These are phyloP conservation scores for Fagopyrum homotropicum DNA, from an alignment of 148 eudicot species.

Conservation along the genomic window DNA sequence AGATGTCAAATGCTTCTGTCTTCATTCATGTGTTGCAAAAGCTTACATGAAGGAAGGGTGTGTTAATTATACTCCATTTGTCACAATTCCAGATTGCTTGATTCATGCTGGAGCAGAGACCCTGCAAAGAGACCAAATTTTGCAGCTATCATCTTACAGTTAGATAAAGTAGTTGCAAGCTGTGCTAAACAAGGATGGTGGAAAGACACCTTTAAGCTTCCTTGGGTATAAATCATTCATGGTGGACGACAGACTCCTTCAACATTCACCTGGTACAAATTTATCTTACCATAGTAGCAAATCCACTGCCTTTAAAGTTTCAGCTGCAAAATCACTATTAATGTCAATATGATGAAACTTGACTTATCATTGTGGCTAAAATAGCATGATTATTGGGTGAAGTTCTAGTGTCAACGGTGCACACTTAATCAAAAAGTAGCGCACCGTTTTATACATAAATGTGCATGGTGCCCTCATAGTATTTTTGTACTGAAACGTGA, in stretches of 20 bases:
- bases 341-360: neutral
- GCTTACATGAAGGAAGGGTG: neutral
- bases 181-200: constrained; percentile 87
- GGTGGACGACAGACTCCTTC: neutral
- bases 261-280: neutral
- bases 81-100: neutral
- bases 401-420: too few species aligned
- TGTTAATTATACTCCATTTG: neutral
- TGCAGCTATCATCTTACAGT: constrained; percentile 58
- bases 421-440: too few species aligned
- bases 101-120: constrained; percentile 53
- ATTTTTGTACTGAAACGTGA: too few species aligned
- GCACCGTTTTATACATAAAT: too few species aligned
- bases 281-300: neutral
- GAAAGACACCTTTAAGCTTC: constrained; percentile 93
- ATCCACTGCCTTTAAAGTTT: neutral
- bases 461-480: too few species aligned
- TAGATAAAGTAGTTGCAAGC: constrained; percentile 62
- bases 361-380: too few species aligned
- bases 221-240: constrained; percentile 45
- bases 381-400: too few species aligned
- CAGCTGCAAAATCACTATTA: neutral
- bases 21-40: neutral
- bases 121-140: constrained; percentile 55
- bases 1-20: neutral